Base-by-base conservation (phyloP, 2,329 filamentous ascomycete species). In the Claviceps maximensis region DNA sequence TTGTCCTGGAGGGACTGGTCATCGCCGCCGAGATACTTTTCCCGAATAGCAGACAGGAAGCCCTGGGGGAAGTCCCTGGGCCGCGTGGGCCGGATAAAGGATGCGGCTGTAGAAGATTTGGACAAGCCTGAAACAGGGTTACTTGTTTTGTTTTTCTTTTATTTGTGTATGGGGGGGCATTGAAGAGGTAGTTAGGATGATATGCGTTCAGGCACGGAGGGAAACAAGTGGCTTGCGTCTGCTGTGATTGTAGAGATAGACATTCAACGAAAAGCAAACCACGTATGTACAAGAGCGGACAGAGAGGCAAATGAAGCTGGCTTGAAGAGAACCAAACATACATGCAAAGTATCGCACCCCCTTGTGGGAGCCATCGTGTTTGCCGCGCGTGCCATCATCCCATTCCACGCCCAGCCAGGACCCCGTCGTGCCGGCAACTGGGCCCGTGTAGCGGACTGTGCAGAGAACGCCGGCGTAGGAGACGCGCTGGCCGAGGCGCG, bases 331-430 rank as follows among this genome's bases (percentile, higher is more conserved):
- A 17, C 3, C 40, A 4, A 19, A 29, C 72, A 64, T 78, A 91
- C 91, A 95, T 60, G 76, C 72, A 63, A 97, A 97, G 65, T 96
- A 95, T 56, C 79, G 82, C 56, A 78, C 74, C 55, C 86, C 88
- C 58, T 86, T 82, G 69, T 94, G 83, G 56, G 84, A 82, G 55
- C 93, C 93, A 62, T 91, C 80, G 69, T 98, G 90, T 73, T 96
- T 97, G 56, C 93, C 93, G 62, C 90, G 79, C 40, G 75, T 77
- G 53, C 83, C 73, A 66, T 96, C 87, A 69, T 97, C 91, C 93
- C 93, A 98, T 76, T 98, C 93, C 48, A 97, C 88, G 47, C 93
- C 93, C 36, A 97, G 77, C 90, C 91, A 97, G 57, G 78, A 74
- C 49, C 89, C 87, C 45, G 79, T 75, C 9, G 89, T 90, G 59